Percentiles rank a stretch among this genome's conserved stretches.
These are phyloP conservation scores for Pestalotiopsis sp. DNA, from an alignment of 2,329 filamentous ascomycete species.

Conservation along the genomic window DNA sequence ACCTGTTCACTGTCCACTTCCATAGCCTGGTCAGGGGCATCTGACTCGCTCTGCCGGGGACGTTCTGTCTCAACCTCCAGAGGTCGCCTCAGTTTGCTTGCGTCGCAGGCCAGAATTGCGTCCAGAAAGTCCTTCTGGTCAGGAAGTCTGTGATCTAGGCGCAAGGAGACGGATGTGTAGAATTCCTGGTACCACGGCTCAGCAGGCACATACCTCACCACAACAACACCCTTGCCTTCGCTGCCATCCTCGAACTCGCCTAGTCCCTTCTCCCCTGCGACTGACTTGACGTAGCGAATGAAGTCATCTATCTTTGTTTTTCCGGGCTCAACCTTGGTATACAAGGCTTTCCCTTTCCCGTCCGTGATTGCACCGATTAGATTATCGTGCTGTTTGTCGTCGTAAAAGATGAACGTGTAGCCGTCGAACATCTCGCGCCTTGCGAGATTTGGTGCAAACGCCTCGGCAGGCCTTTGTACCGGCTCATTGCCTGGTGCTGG, in stretches of 20 bases:
- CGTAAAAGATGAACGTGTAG: slow-evolving; percentile 88
- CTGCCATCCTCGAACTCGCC: slow-evolving; percentile 66
- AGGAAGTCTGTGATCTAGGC: slow-evolving; percentile 79
- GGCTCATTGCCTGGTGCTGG: slow-evolving; percentile 79
- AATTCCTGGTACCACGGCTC: slow-evolving; percentile 73
- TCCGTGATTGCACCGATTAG: slow-evolving; percentile 75
- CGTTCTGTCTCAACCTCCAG: slow-evolving; percentile 55
- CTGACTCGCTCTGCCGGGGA: slow-evolving; percentile 27
- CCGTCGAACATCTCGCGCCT: slow-evolving; percentile 78
- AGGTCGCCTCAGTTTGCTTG: slow-evolving; percentile 69
- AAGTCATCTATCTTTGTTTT: slow-evolving; percentile 76
- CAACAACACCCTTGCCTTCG: slow-evolving; percentile 72
- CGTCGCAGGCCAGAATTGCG: slow-evolving; percentile 81
- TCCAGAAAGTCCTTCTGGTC: slow-evolving; percentile 92
- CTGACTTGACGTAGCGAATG: slow-evolving; percentile 72
- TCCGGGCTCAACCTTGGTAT: slow-evolving; percentile 62
- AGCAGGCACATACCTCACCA: slow-evolving; percentile 71
- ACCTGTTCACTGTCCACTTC: slow-evolving; percentile 27
- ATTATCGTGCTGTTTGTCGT: slow-evolving; percentile 73
- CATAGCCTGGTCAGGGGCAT: slow-evolving; percentile 18
- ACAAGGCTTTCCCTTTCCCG: slow-evolving; percentile 80
- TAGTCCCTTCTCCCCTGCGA: slow-evolving; percentile 74
- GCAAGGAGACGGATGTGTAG: slow-evolving; percentile 67
- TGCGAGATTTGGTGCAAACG: slow-evolving; percentile 69
- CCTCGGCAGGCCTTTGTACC: slow-evolving; percentile 64